Evolutionary conservation across 768 basidiomycete genomes (phyloP), one percentile per base, ranked within the genome.

Genomic region (Leucocoprinus birnbaumii): DNA sequence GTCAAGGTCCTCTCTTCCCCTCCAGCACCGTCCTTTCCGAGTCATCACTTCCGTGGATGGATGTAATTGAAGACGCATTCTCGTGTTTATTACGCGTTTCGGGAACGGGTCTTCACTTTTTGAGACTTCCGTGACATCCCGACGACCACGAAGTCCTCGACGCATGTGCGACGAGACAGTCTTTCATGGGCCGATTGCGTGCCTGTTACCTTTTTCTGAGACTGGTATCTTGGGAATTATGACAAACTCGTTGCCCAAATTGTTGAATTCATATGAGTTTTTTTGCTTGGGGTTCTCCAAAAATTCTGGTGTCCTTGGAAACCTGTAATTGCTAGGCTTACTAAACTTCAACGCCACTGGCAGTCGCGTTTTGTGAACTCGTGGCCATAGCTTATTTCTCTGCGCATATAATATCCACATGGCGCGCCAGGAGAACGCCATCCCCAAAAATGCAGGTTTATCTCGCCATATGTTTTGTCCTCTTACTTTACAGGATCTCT

Each of bases 401-500:
- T 6, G 19, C 5, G 18, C 22, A 44, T 44, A 44, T 21, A 44
- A 10, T 4, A 22, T 22, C n/a, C 1, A 35, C 16, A 18, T 16
- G 7, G 16, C 38, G n/a, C n/a, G n/a, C n/a, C 38, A 38, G n/a
- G 38, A 16, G 38, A 6, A 38, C 38, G 13, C 13, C 16, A 38
- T 31, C 38, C 16, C 13, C 31, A 18, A 34, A 49, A 22, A 34
- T 53, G 53, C 24, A 54, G 18, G 40, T 44, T 27, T 35, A 34
- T 48, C 42, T 54, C 46, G n/a, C 57, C 34, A 37, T 62, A 34
- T 44, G 58, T 22, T 35, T 44, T 34, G 18, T n/a, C 21, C 34
- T 62, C 48, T 27, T 60, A n/a, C 27, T 50, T 5, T 44, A 53
- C 13, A 34, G 44, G 0, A 35, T 21, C 4, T 48, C n/a, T 22